Evolutionary conservation across 148 eudicot species (phyloP).

Genomic region (Cornus florida): DNA sequence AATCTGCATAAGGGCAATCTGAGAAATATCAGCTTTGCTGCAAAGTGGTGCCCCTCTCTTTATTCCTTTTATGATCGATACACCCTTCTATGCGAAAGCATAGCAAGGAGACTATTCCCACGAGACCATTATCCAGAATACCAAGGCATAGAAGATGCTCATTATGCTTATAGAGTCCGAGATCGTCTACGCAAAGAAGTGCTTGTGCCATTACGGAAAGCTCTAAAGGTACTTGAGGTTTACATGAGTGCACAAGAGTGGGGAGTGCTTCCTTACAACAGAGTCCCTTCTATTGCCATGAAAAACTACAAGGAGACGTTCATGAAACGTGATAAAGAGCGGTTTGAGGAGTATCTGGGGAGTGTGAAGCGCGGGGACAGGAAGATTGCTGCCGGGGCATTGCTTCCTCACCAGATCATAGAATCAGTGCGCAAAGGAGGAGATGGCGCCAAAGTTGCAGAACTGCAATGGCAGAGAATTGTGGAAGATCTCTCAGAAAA

Average conservation of each 20-base stretch:
- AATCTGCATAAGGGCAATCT: slow-evolving; percentile 9
- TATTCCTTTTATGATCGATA: not conserved
- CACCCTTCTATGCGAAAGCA: slow-evolving; percentile 1
- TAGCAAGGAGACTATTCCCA: slow-evolving; percentile 12
- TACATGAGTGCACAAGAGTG: slow-evolving; percentile 4
- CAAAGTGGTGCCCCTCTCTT: slow-evolving; percentile 15
- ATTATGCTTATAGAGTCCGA: slow-evolving; percentile 1
- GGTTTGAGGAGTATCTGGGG: slow-evolving; percentile 7
- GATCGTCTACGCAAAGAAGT: slow-evolving; percentile 12
- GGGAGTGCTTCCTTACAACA: not conserved
- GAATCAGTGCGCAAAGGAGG: not conserved
- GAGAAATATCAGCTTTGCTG: slow-evolving; percentile 5
- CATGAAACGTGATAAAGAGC: not conserved
- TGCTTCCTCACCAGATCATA: slow-evolving; percentile 8
- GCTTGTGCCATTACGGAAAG: slow-evolving; percentile 4
- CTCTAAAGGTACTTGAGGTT: not conserved
- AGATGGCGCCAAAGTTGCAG: not conserved
- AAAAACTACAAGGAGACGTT: not conserved
- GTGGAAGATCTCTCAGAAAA: not conserved
- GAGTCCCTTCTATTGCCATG: slow-evolving; percentile 16
- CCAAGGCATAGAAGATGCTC: not conserved
- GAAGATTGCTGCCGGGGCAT: slow-evolving; percentile 11
- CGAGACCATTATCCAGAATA: slow-evolving; percentile 1
- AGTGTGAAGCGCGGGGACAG: not conserved
- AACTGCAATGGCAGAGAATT: not conserved